A percentile compares a stretch with the other conserved stretches of the same genome.
These are phyloP conservation scores for Hypoxylon sp. DNA, from an alignment of 2,329 filamentous ascomycete genomes.

Conservation along the genomic window DNA sequence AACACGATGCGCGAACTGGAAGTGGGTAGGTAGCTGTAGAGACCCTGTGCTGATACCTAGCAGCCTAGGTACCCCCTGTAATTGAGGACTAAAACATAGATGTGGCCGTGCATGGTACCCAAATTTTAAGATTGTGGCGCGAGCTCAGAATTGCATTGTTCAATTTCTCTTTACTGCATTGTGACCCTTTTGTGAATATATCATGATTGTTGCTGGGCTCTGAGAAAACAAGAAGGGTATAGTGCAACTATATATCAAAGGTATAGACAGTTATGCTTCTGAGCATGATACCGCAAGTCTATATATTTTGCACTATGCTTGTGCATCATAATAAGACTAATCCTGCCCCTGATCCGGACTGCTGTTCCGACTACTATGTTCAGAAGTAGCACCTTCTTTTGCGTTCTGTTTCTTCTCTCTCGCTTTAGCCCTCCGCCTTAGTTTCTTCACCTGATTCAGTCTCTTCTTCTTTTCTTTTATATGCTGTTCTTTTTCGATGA, in stretches of 20 bases:
- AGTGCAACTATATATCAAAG: neutral
- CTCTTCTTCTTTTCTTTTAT: slow-evolving; percentile 74
- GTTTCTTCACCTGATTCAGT: slow-evolving; percentile 72
- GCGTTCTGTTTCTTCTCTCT: slow-evolving; percentile 65
- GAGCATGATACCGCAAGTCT: neutral
- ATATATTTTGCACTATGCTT: neutral
- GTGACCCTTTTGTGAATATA: neutral
- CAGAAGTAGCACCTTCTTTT: slow-evolving; percentile 47
- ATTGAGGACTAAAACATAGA: neutral
- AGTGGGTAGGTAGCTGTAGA: slow-evolving; percentile 25
- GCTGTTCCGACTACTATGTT: slow-evolving; percentile 28
- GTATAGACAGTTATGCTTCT: neutral
- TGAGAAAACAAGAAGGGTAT: neutral
- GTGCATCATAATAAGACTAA: neutral
- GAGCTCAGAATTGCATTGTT: slow-evolving; percentile 18
- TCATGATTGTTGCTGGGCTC: neutral
- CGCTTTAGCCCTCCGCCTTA: slow-evolving; percentile 71
- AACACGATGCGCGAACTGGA: slow-evolving; percentile 25
- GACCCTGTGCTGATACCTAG: neutral
- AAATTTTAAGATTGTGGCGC: slow-evolving; percentile 27
- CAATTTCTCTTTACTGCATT: slow-evolving; percentile 5
- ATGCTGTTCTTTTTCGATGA: slow-evolving; percentile 68
- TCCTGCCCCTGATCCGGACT: slow-evolving; percentile 19
- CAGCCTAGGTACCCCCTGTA: slow-evolving; percentile 12
- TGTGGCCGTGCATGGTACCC: neutral